These are phyloP conservation scores for Sporothrix globosa DNA, from an alignment of 2,329 filamentous ascomycete species.

Conservation along the genomic window DNA sequence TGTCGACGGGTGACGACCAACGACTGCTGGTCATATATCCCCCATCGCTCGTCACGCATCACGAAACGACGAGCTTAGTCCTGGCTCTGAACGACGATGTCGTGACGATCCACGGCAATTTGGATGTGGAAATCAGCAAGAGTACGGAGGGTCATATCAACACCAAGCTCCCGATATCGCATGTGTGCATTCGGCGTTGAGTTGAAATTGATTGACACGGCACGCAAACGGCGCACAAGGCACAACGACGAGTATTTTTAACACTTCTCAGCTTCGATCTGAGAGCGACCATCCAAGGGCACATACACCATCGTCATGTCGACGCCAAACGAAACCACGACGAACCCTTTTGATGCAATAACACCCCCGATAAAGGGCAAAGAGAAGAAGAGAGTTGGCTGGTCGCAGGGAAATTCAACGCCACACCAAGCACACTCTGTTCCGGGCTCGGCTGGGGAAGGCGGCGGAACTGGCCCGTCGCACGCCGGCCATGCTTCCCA, in stretches of 20 bases:
- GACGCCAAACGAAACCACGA: slow-evolving; percentile 23
- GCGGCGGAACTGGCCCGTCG: neutral
- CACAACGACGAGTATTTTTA: neutral
- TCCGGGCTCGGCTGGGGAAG: neutral
- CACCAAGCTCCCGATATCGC: no score
- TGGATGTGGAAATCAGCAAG: neutral
- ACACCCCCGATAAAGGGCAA: slow-evolving; percentile 33
- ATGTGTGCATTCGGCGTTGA: no score
- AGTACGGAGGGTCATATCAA: no score
- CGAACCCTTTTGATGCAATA: slow-evolving; percentile 17
- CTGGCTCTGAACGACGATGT: neutral
- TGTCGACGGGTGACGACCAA: neutral
- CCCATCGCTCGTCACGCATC: neutral
- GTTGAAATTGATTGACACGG: neutral
- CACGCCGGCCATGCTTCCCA: neutral
- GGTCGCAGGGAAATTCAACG: slow-evolving; percentile 31
- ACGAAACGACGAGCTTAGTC: neutral
- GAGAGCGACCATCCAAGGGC: slow-evolving; percentile 10
- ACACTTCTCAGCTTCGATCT: neutral
- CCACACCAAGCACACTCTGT: neutral
- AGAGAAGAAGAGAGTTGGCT: slow-evolving; percentile 39
- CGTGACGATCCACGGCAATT: neutral
- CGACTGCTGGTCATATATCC: no score
- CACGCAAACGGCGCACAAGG: neutral
- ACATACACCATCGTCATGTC: slow-evolving; percentile 30